Base-by-base conservation (phyloP, 768 basidiomycete genomes). In the Suillus brevipes region DNA sequence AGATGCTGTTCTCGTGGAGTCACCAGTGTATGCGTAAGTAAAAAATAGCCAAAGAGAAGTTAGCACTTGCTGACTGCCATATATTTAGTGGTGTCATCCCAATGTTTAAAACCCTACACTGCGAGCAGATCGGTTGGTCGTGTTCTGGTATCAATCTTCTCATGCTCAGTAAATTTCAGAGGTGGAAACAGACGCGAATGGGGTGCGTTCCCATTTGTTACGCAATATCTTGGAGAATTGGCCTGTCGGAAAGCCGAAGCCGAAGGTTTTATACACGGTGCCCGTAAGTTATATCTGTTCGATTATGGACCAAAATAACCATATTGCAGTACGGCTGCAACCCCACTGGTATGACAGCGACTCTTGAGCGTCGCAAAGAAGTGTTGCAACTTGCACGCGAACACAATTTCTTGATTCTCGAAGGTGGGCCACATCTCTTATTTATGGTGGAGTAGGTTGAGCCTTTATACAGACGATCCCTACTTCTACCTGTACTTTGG, bases 401-500 rank as follows among this genome's bases (percentile, higher is more conserved):
- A 70, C 83, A 94, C 73, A 83, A 91, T 71, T 85, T 97, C 68
- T 74, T 97, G 62, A 91, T 97, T 71, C 78, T 97, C 57, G 95
- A 97, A 85, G 94, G 94, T 87, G 60, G 23, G 80, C n/a, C 31
- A 40, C 16, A 62, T 42, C 6, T 34, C 4, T 28, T 31, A 3
- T 14, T 25, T 34, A 40, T 37, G 10, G 7, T 10, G 16, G 16
- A 58, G 10, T 42, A 59, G 38, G 18, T 42, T 20, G 13, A 23
- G 28, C 14, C 3, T 25, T 31, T 63, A 61, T 53, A 49, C 56
- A 92, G 92, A 93, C 70, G 92, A 94, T 74, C 93, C 93, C 0
- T 92, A 91, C 72, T 89, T 82, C 72, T 89, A 87, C 69, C 76
- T 94, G 62, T 92, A 94, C 78, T 95, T 89, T 67, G 90, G 91